Evolutionary conservation across 768 basidiomycete species (phyloP).

Genomic region (Boletellus emodensis): DNA sequence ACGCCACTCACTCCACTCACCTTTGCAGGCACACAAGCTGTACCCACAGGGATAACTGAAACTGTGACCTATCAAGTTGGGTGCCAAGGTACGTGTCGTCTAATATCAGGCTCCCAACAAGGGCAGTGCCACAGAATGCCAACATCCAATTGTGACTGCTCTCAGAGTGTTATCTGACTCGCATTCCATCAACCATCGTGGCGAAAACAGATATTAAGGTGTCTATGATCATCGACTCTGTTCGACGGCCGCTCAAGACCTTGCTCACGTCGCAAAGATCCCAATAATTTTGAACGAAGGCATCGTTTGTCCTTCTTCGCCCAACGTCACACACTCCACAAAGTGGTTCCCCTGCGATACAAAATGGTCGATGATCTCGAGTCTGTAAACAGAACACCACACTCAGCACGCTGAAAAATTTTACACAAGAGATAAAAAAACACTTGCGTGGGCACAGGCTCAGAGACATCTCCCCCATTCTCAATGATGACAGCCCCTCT

Average conservation of each 20-base stretch:
- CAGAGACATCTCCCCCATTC: constrained; percentile 66
- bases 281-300: constrained; percentile 89
- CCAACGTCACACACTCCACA: constrained; percentile 84
- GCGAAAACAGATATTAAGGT: background rate
- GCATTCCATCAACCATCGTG: background rate
- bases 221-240: constrained; percentile 2
- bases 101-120: too few species aligned
- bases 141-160: background rate
- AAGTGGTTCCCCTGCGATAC: constrained; percentile 90
- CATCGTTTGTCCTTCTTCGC: constrained; percentile 80
- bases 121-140: too few species aligned
- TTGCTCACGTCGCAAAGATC: constrained; percentile 68
- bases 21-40: too few species aligned
- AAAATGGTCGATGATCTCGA: constrained; percentile 80
- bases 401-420: background rate
- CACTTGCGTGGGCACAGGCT: constrained; percentile 65
- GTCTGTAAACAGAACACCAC: constrained; percentile 37
- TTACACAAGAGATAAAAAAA: background rate
- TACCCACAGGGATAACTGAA: too few species aligned
- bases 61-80: too few species aligned
- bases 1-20: constrained; percentile 13
- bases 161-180: too few species aligned
- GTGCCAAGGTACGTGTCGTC: too few species aligned
- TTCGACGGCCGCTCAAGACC: too few species aligned
- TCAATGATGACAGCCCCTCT: constrained; percentile 70